phyloP scores from a whole-genome alignment of 306 rosid species.

The Cucurbita maxima region DNA sequence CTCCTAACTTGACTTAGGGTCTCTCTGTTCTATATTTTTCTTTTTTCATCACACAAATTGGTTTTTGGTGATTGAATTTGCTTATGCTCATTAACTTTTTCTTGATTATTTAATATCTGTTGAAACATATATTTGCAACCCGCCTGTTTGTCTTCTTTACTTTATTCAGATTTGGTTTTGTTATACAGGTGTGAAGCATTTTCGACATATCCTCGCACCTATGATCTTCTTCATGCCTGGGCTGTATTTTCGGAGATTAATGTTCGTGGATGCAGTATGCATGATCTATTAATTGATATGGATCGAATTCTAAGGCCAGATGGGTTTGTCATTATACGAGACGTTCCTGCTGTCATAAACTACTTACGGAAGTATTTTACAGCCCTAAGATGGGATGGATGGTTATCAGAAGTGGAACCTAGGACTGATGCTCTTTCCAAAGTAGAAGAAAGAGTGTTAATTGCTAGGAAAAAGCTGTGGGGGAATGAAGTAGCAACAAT shows the following conservation, averaged over 20 bases:
- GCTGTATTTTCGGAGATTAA: constrained; percentile 33
- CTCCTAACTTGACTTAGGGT: neutral
- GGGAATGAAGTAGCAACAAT: neutral
- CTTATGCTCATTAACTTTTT: neutral
- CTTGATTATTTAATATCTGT: neutral
- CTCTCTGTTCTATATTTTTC: neutral
- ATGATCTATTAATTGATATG: constrained; percentile 46
- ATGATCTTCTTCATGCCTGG: constrained; percentile 57
- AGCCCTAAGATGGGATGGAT: constrained; percentile 47
- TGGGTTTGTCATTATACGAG: constrained; percentile 54
- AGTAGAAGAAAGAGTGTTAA: constrained; percentile 39
- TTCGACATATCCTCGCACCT: constrained; percentile 55
- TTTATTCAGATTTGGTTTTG: neutral
- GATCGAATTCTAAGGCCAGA: constrained; percentile 44
- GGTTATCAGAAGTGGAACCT: constrained; percentile 49
- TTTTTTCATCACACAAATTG: neutral
- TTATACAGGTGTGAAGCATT: constrained; percentile 49
- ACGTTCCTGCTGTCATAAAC: constrained; percentile 27
- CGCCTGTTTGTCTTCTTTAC: neutral
- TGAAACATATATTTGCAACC: neutral
- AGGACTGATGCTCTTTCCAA: constrained; percentile 31
- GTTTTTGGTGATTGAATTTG: neutral
- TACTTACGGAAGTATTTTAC: constrained; percentile 28
- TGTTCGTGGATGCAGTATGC: constrained; percentile 32
- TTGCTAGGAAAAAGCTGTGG: constrained; percentile 46